Base-by-base conservation (phyloP, 768 basidiomycete species). In the Termitomyces bulborhizus region DNA sequence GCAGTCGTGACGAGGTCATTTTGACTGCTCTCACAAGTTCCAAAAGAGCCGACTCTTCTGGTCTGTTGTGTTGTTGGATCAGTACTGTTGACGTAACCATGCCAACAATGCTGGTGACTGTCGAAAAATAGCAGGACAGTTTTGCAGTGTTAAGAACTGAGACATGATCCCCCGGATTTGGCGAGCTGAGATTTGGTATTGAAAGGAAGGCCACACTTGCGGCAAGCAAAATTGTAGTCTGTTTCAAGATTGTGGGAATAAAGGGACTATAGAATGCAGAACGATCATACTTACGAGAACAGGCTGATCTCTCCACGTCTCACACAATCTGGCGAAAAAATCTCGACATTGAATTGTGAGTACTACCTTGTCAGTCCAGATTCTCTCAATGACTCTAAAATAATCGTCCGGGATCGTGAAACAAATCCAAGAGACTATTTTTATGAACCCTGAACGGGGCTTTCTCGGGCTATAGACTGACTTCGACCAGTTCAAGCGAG, bases 131-230 rank as follows among this genome's bases (percentile, higher is more conserved):
- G 37, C 52, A 45, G 8, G 16, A 31, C 9, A 46, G 46, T 37
- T 39, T 44, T 5, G 52, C 52, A 11, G 15, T 32, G 24, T 32
- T n/a, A 6, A 43, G 52, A 37, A 1, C 1, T 5, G 44, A 39
- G 8, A 45, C 29, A 3, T 1, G 15, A n/a, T 11, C 39, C 6
- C 11, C 43, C 16, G n/a, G 13, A 8, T 15, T 24, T 24, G 27
- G 26, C 21, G n/a, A 24, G 29, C 42, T 53, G 44, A 53, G 44
- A 27, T 42, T 37, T n/a, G 52, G 36, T 11, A 53, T 53, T 9
- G 52, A 46, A 16, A 46, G 51, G 34, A 52, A 52, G 16, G 41
- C 29, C 31, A 52, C 51, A 44, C 39, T 46, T 12, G 44, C 52
- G n/a, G 45, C 29, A 15, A 53, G 52, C 5, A 53, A 1, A 32